Conservation (phyloP, 257 asterid genomes). For the Penstemon eatonii region DNA sequence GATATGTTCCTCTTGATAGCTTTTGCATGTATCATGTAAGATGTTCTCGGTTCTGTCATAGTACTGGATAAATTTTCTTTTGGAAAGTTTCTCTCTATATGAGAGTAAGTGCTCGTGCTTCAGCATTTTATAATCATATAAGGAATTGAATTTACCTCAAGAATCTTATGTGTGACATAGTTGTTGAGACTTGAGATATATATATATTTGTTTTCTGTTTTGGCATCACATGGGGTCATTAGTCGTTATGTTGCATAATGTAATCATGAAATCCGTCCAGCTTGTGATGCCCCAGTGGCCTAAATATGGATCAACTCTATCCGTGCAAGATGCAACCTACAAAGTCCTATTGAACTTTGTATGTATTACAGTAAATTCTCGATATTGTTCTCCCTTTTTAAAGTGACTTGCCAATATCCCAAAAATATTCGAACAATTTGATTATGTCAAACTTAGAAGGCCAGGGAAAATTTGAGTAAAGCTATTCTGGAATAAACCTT, state of each 20-base stretch:
- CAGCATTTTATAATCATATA: constrained; percentile 9
- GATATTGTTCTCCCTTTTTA: too few relatives aligned
- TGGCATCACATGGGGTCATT: too few relatives aligned
- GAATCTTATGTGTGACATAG: too few relatives aligned
- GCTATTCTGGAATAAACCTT: neutral
- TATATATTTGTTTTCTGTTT: neutral
- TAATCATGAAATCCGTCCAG: too few relatives aligned
- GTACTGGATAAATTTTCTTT: neutral
- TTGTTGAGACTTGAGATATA: neutral
- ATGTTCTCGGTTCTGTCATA: constrained; percentile 5
- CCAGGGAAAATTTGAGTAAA: constrained; percentile 7
- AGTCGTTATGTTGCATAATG: too few relatives aligned
- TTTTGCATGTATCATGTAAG: constrained; percentile 19
- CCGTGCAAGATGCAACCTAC: too few relatives aligned
- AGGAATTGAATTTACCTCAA: constrained; percentile 20
- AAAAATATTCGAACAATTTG: neutral
- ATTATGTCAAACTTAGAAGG: neutral
- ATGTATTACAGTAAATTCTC: too few relatives aligned
- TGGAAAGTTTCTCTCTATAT: neutral
- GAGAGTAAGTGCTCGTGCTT: neutral
- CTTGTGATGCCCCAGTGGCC: too few relatives aligned
- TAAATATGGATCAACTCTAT: too few relatives aligned
- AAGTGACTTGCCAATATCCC: too few relatives aligned
- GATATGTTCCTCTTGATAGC: constrained; percentile 23
- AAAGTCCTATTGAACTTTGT: too few relatives aligned